Conservation (phyloP, 352 stramenopile genomes). For the Pythium insidiosum region DNA sequence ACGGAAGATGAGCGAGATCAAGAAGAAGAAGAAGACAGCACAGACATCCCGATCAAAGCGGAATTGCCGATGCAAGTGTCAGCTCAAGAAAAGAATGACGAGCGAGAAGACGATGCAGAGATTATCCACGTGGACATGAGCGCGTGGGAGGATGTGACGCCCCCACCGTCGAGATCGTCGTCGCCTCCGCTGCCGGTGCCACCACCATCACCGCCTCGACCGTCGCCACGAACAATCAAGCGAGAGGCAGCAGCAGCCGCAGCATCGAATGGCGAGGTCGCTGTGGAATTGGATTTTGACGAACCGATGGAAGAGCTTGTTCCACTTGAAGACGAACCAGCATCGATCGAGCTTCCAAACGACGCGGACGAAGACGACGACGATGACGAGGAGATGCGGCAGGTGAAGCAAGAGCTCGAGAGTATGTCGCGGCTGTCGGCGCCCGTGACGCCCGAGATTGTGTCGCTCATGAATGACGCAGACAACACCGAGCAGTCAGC, state of each 20-base stretch:
- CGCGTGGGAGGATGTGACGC: too few relatives aligned
- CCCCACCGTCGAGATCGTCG: too few relatives aligned
- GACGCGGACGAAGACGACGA: constrained; percentile 20
- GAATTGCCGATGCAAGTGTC: background rate
- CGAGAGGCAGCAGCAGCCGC: background rate
- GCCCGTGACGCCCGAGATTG: too few relatives aligned
- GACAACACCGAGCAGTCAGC: background rate
- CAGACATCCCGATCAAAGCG: background rate
- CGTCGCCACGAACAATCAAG: background rate
- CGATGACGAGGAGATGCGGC: constrained; percentile 11
- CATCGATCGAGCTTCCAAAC: too few relatives aligned
- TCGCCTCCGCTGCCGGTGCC: too few relatives aligned
- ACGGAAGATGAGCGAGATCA: constrained; percentile 12
- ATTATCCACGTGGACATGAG: background rate
- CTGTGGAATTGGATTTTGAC: constrained; percentile 26
- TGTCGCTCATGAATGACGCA: constrained; percentile 3
- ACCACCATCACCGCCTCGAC: background rate
- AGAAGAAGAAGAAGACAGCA: background rate
- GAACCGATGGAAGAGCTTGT: constrained; percentile 24
- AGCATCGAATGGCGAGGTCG: background rate
- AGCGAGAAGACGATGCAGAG: background rate
- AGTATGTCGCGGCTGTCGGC: too few relatives aligned
- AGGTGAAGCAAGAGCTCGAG: too few relatives aligned
- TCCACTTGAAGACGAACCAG: too few relatives aligned
- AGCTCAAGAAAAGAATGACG: background rate